Base-by-base conservation (phyloP, 2,329 filamentous ascomycete genomes). In the Phialemoniopsis sp. region DNA sequence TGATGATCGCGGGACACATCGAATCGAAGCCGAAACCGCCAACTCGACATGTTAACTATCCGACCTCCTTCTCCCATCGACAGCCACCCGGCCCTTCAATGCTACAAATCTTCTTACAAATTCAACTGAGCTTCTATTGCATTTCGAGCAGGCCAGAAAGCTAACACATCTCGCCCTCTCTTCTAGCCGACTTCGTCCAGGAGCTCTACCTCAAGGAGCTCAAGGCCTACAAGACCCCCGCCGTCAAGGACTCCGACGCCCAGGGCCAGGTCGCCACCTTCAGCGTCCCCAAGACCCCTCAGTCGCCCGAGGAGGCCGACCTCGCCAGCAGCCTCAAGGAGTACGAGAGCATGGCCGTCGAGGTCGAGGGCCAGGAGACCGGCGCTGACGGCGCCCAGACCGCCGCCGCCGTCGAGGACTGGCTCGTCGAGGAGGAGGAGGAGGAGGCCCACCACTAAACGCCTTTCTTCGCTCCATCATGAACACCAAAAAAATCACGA, bases 181-280 rank as follows among this genome's bases (percentile, higher is more conserved):
- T 18, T 37, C 49, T 62, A 97, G 93, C 88, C 81, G 93, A 98
- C 68, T 82, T 95, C 59, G 88, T 98, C 57, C 93, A 97, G 72
- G 91, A 97, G 65, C 80, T 98, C 62, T 98, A 98, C 78, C 82
- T 98, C 56, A 86, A 85, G 67, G 90, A 97, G 72, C 82, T 98
- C 63, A 93, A 91, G 73, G 80, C 82, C 69, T 97, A 95, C 85
- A 97, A 97, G 80, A 73, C 83, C 49, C 74, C 87, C 41, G 73
- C 81, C 52, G 64, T 91, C 71, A 95, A 96, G 78, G 77, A 89
- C 49, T 80, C 80, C 57, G 93, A 97, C 61, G 75, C 90, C 61
- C 85, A 91, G 55, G 90, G 88, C 62, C 86, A 95, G 56, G 93
- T 97, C 56, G 87, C 93, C 66, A 87, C 82, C 65, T 98, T 97